Evolutionary conservation across 768 basidiomycete genomes (phyloP), one percentile per base, ranked within the genome.

Genomic region (Termitomyces sp.): DNA sequence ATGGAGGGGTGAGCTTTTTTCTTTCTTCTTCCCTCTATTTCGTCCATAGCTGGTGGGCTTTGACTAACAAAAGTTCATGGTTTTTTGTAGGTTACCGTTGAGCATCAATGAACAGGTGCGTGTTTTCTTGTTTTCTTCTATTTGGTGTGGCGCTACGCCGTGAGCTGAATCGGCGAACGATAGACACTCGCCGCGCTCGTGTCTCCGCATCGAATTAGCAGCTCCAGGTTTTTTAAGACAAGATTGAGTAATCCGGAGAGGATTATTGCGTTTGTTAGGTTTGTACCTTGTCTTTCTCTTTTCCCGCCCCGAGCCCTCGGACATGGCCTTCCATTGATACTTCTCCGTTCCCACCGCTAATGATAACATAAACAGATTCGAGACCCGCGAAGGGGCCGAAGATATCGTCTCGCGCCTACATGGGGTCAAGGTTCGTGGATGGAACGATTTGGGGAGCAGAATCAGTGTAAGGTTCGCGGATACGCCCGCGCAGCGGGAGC

Each of bases 231-330:
- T 69, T 93, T 93, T 70, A 88, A 88, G 70, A 91, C 89, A 11
- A 81, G 87, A 62, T 70, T 92, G 24, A 89, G 87, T 60, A 82
- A 84, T 57, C 89, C 89, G 1, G 88, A 89, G 20, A 76, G 89
- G 58, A 88, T 91, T 61, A 91, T 92, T 57, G 90, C 89, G 0
- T 92, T 92, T 65, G 88, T 91, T 44, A 79, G 91, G 90, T 89
- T 62, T 22, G 81, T 57, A 2, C 69, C 49, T 15, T 42, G 50
- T 22, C 33, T 16, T 4, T 18, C 11, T 45, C n/a, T 20, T 36
- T 42, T 11, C 39, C 3, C 33, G 31, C 37, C 27, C 20, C 33
- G 15, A 9, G 33, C 33, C 33, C 33, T 33, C 33, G 33, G 33
- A 33, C 33, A 8, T 33, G 6, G 6, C 33, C 33, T 33, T 11